A percentile compares a stretch with the other conserved stretches of the same genome.
phyloP scores from a whole-genome alignment of 2,329 filamentous ascomycete species.

The Westerdykella aurantiaca region DNA sequence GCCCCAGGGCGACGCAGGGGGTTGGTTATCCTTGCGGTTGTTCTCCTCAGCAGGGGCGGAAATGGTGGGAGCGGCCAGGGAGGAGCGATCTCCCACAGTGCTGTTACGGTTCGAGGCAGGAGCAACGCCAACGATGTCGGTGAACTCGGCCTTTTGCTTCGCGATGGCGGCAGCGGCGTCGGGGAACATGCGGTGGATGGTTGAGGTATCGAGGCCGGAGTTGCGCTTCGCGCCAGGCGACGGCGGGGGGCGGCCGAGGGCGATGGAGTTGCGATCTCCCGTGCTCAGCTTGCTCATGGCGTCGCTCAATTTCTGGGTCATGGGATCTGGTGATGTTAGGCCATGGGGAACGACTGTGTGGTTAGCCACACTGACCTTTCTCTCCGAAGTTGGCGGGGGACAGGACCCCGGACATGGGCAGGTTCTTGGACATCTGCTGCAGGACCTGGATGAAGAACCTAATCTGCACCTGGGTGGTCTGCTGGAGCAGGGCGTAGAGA shows the following conservation, averaged over 20 bases:
- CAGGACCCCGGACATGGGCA: constrained; percentile 92
- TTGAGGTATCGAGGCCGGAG: constrained; percentile 86
- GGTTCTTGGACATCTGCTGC: constrained; percentile 97
- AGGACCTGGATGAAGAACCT: constrained; percentile 98
- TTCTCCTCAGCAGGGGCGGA: constrained; percentile 60
- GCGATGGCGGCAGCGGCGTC: constrained; percentile 98
- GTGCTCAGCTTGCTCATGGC: constrained; percentile 94
- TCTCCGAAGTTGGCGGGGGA: constrained; percentile 91
- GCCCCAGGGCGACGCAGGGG: constrained; percentile 77
- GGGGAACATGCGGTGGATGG: constrained; percentile 98
- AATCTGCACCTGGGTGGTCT: constrained; percentile 98
- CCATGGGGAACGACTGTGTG: background rate
- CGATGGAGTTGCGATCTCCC: constrained; percentile 79
- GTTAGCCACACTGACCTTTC: constrained; percentile 60
- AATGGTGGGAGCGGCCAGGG: constrained; percentile 69
- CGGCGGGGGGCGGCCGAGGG: constrained; percentile 63
- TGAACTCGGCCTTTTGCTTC: constrained; percentile 95
- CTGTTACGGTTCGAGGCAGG: constrained; percentile 93
- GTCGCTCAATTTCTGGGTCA: constrained; percentile 93
- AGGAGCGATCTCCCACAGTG: constrained; percentile 67
- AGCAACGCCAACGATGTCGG: constrained; percentile 85
- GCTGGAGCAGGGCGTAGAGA: constrained; percentile 89
- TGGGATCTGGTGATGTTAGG: constrained; percentile 62
- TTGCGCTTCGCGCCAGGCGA: constrained; percentile 77
- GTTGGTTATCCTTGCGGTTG: constrained; percentile 57